Percentiles rank a stretch among this genome's conserved stretches.
Evolutionary conservation across 1,139 yeast species (phyloP).

Genomic region (Yamadazyma conglobata): DNA sequence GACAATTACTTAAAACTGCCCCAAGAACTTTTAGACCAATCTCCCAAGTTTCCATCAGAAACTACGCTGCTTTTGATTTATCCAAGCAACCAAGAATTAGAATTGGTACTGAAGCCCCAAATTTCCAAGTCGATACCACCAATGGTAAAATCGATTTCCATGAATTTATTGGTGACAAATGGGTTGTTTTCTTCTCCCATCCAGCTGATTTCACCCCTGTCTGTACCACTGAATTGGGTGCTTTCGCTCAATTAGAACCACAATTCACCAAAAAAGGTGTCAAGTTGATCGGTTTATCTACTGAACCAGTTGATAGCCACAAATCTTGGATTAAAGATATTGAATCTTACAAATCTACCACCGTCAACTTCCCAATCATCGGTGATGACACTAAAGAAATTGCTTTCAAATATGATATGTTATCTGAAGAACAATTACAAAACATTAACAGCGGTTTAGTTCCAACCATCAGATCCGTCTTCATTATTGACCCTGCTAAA

Average conservation of each 20-base stretch:
- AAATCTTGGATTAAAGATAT: constrained; percentile 80
- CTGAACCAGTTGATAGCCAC: constrained; percentile 54
- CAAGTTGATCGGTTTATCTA: constrained; percentile 80
- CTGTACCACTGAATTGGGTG: constrained; percentile 92
- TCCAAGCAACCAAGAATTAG: constrained; percentile 66
- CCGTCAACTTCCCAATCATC: constrained; percentile 70
- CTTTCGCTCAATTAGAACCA: constrained; percentile 78
- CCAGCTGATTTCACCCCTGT: constrained; percentile 96
- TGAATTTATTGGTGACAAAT: constrained; percentile 71
- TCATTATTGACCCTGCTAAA: constrained; percentile 77
- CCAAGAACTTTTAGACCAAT: constrained; percentile 11
- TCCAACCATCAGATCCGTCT: constrained; percentile 73
- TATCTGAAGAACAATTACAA: constrained; percentile 46
- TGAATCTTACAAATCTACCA: constrained; percentile 68
- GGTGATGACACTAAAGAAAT: constrained; percentile 74
- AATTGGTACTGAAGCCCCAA: constrained; percentile 76
- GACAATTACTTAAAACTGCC: constrained; percentile 13
- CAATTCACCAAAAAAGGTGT: constrained; percentile 78
- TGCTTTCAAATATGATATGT: constrained; percentile 72
- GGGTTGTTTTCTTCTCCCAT: constrained; percentile 86
- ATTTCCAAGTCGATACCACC: constrained; percentile 71
- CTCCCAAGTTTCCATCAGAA: constrained; percentile 19
- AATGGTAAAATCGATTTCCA: constrained; percentile 74
- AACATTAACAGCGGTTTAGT: constrained; percentile 67
- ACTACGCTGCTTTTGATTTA: constrained; percentile 43